Percentiles rank a stretch among this genome's conserved stretches.
Evolutionary conservation across 1,284 basidiomycete genomes (phyloP).

Genomic region (Leccinum brunneo-olivaceum): DNA sequence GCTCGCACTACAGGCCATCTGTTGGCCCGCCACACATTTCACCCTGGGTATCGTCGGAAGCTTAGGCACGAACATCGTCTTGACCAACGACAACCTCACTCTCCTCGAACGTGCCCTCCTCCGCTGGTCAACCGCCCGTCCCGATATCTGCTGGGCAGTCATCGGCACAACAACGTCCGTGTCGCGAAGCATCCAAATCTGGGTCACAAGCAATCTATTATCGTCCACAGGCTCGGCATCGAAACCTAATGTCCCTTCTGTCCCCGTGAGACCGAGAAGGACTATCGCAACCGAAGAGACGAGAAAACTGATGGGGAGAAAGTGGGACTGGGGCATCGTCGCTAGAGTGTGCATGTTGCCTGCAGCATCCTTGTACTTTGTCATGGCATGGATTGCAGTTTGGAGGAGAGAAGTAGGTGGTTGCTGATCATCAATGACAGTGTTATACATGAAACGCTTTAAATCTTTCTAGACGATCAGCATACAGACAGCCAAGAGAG

Average conservation of each 20-base stretch:
- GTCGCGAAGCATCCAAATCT: conserved; percentile 69
- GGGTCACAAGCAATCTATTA: conserved; percentile 75
- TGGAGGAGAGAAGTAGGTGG: conserved; percentile 37
- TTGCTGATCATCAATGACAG: conserved; percentile 25
- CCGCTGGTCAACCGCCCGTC: conserved; percentile 39
- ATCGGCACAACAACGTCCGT: conserved; percentile 77
- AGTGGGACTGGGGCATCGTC: conserved; percentile 75
- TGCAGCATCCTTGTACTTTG: conserved; percentile 61
- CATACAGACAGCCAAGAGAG: too few relatives aligned
- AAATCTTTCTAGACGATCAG: too few relatives aligned
- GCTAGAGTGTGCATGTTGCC: conserved; percentile 60
- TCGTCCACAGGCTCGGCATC: conserved; percentile 6
- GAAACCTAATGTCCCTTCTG: background rate
- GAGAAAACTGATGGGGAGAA: conserved; percentile 33
- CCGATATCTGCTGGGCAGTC: conserved; percentile 71
- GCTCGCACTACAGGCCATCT: conserved; percentile 77
- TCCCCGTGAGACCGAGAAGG: conserved; percentile 24
- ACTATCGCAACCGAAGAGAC: conserved; percentile 38
- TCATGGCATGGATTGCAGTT: conserved; percentile 70
- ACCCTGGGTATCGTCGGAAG: conserved; percentile 61
- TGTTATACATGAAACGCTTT: too few relatives aligned
- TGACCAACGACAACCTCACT: conserved; percentile 16
- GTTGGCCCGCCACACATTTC: conserved; percentile 81
- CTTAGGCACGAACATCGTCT: conserved; percentile 16
- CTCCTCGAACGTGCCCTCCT: conserved; percentile 25